Percentiles rank a stretch among this genome's conserved stretches.
Evolutionary conservation across 2,329 filamentous ascomycete genomes (phyloP).

Genomic region (Clarireedia hainanense): DNA sequence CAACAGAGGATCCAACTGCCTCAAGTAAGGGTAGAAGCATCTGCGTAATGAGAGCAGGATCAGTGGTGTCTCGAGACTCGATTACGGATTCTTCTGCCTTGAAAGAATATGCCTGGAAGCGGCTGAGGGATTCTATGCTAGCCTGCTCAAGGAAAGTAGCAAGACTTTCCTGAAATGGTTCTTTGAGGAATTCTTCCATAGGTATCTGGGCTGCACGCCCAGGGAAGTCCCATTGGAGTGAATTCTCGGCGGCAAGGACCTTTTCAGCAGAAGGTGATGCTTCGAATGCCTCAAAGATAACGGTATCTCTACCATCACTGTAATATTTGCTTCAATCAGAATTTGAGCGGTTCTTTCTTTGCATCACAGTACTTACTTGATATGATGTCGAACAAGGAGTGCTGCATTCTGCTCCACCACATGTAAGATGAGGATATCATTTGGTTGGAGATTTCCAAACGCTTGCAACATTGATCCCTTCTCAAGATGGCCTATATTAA

Average conservation of each 20-base stretch:
- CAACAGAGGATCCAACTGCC: slow-evolving; percentile 33
- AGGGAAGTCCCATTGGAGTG: slow-evolving; percentile 53
- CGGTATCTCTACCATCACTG: slow-evolving; percentile 13
- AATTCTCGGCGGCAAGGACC: slow-evolving; percentile 42
- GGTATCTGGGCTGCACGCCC: slow-evolving; percentile 42
- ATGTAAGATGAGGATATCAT: slow-evolving; percentile 34
- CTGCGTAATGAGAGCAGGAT: slow-evolving; percentile 50
- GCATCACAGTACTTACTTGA: slow-evolving; percentile 25
- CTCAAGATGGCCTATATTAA: background rate
- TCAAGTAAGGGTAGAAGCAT: too few species aligned
- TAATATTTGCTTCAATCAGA: slow-evolving; percentile 3
- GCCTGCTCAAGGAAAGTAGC: slow-evolving; percentile 48
- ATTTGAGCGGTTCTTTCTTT: slow-evolving; percentile 6
- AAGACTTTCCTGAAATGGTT: slow-evolving; percentile 39
- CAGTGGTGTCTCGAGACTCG: slow-evolving; percentile 49
- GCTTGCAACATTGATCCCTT: slow-evolving; percentile 20
- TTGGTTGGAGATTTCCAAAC: slow-evolving; percentile 23
- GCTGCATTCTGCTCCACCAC: slow-evolving; percentile 41
- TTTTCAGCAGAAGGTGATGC: slow-evolving; percentile 43
- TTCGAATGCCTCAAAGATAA: slow-evolving; percentile 54
- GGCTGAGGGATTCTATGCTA: slow-evolving; percentile 42
- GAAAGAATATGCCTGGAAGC: slow-evolving; percentile 40
- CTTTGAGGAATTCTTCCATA: slow-evolving; percentile 30
- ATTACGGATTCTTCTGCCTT: slow-evolving; percentile 43
- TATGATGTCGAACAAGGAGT: slow-evolving; percentile 33